Conservation (phyloP, 73 alveolate species). For the Tetrahymena malaccensis region DNA sequence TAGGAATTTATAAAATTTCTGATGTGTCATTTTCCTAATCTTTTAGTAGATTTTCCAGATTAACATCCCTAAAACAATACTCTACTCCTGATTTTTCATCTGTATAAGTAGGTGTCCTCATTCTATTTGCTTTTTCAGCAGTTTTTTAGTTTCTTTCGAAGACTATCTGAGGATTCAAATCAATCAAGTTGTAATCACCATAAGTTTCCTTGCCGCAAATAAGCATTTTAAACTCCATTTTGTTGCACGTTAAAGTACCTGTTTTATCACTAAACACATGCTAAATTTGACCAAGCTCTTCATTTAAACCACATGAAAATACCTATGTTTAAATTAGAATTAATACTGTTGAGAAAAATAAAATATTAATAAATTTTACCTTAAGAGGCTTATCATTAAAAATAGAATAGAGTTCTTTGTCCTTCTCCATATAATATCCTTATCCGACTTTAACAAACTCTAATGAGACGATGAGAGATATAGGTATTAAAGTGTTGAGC, state of each 20-base stretch:
- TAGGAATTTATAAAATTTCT: not conserved
- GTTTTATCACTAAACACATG: conserved; percentile 80
- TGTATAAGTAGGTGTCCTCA: not conserved
- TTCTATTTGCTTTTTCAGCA: not conserved
- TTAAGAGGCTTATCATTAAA: conserved; percentile 54
- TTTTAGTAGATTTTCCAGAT: not conserved
- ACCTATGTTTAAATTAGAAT: not conserved
- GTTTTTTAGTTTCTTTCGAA: not conserved
- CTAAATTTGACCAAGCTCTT: conserved; percentile 73
- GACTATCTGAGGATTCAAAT: not conserved
- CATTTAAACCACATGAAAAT: conserved; percentile 59
- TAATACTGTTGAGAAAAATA: not conserved
- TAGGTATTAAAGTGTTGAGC: conserved; percentile 72
- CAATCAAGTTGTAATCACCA: conserved; percentile 4
- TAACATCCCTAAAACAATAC: conserved; percentile 16
- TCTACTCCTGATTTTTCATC: conserved; percentile 44
- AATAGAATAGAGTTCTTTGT: conserved; percentile 40
- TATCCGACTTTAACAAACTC: conserved; percentile 64
- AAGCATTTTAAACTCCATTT: conserved; percentile 59
- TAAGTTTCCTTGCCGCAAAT: not conserved
- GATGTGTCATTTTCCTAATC: not conserved
- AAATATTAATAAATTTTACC: not conserved
- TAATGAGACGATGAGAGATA: conserved; percentile 55
- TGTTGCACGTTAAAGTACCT: conserved; percentile 75
- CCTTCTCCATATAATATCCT: conserved; percentile 59